A percentile compares a stretch with the other conserved stretches of the same genome.
Evolutionary conservation across 225 moss, liverwort and hornwort genomes (phyloP).

Genomic region (Bryum argenteum): DNA sequence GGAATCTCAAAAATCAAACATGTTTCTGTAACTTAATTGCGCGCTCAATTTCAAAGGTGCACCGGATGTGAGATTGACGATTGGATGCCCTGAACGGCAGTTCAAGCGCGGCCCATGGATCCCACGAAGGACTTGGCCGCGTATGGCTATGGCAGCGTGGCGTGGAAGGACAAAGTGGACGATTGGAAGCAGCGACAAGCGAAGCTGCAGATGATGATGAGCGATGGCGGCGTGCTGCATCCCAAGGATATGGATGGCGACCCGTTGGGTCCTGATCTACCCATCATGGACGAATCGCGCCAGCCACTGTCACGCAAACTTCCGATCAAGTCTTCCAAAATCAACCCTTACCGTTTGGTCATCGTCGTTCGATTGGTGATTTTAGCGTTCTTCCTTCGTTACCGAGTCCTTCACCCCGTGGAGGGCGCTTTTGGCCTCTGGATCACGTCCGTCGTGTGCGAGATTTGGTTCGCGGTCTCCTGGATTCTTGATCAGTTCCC

Average conservation of each 20-base stretch:
- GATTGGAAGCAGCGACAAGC: conserved; percentile 95
- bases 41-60: too few species aligned
- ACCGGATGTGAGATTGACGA: not conserved
- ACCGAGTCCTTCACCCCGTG: conserved; percentile 80
- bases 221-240: conserved; percentile 75
- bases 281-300: conserved; percentile 82
- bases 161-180: conserved; percentile 95
- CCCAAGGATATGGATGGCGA: conserved; percentile 66
- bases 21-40: too few species aligned
- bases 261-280: conserved; percentile 74
- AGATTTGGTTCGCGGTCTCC: conserved; percentile 94
- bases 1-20: not conserved
- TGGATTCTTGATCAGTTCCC: conserved; percentile 99
- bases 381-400: conserved; percentile 86
- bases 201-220: conserved; percentile 99
- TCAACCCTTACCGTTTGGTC: conserved; percentile 85
- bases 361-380: conserved; percentile 77
- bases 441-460: conserved; percentile 90
- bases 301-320: conserved; percentile 91
- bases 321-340: conserved; percentile 72
- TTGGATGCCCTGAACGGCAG: conserved; percentile 26
- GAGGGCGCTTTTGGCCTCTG: conserved; percentile 69
- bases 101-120: conserved; percentile 88
- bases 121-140: conserved; percentile 91
- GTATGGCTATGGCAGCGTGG: conserved; percentile 93